Evolutionary conservation across 176 grass and related monocot species (phyloP), one percentile per base, ranked within the genome.

Genomic region (Oryza nivara): DNA sequence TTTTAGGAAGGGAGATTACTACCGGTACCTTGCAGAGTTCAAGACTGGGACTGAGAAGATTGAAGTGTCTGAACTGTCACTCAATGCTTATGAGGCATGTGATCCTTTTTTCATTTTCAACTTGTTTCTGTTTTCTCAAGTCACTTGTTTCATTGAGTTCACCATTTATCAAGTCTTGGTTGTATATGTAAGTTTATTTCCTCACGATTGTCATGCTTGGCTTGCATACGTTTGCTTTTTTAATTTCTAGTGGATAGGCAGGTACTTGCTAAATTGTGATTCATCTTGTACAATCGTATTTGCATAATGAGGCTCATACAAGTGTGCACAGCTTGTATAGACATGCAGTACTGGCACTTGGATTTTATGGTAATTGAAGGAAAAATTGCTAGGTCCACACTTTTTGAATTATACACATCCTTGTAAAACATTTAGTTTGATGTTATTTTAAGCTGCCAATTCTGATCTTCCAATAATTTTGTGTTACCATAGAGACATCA

Each of bases 1-100:
- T 74, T 79, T 70, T 46, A 93, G 91, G 88, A 93, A 93, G 85
- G 91, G 88, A 36, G 91, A 93, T 83, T 93, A 88, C 15, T 93
- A 93, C 67, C 88, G 88, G 41, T 93, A 93, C 74, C 78, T 93
- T 65, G 78, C 88, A 1, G 91, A 93, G 79, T 90, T 93, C 78
- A 93, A 90, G 85, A 30, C 12, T 71, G 85, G 64, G 52, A 58
- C 44, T 88, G 88, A 93, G 77, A 88, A 77, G 68, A 86, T 63
- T 70, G 82, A 80, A 74, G 85, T 86, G 7, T 78, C 82, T 68
- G 85, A 93, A 14, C 78, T 88, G 32, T 93, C 91, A 28, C 77
- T 90, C 20, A 93, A 90, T 64, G 91, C 88, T n/a, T 93, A 93
- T 43, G 72, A 93, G 82, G 88, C 84, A 87, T 26, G 43, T 28